Evolutionary conservation across 352 stramenopile genomes (phyloP).

Genomic region (Phytopythium boreale): DNA sequence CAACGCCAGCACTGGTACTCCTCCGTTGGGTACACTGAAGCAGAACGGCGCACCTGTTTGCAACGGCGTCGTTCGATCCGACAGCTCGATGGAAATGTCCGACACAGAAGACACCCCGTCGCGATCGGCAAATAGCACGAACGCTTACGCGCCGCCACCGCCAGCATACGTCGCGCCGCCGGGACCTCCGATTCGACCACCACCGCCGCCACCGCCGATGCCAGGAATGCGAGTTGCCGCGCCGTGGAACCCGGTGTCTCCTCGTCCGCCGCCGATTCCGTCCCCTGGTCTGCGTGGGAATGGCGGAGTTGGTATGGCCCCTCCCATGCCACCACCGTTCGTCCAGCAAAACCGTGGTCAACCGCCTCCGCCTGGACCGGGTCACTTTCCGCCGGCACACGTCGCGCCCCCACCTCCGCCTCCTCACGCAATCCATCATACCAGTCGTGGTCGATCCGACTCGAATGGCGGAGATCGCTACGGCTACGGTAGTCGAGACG

Average conservation of each 20-base stretch:
- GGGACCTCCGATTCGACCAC: slow-evolving; percentile 17
- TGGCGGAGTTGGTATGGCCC: not conserved
- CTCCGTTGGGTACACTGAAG: not conserved
- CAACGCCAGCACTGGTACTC: slow-evolving; percentile 8
- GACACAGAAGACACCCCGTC: slow-evolving; percentile 34
- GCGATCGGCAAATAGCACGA: not conserved
- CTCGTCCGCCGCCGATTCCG: slow-evolving; percentile 5
- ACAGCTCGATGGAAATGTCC: slow-evolving; percentile 74
- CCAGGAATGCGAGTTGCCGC: not conserved
- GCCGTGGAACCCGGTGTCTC: slow-evolving; percentile 1
- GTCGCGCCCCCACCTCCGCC: not conserved
- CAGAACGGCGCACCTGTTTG: not conserved
- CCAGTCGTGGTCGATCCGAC: not conserved
- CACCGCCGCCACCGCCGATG: slow-evolving; percentile 4
- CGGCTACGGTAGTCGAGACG: not conserved
- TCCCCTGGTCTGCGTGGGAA: not conserved
- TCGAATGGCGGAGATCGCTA: slow-evolving; percentile 3
- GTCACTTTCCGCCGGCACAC: not conserved
- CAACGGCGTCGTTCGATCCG: slow-evolving; percentile 26
- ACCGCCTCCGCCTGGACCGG: not conserved
- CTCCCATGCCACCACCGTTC: slow-evolving; percentile 7
- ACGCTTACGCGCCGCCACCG: not conserved
- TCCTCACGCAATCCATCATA: not conserved
- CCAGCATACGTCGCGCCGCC: not conserved
- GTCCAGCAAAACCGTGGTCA: not conserved